phyloP scores from a whole-genome alignment of 768 basidiomycete genomes.

The Megacollybia marginata region DNA sequence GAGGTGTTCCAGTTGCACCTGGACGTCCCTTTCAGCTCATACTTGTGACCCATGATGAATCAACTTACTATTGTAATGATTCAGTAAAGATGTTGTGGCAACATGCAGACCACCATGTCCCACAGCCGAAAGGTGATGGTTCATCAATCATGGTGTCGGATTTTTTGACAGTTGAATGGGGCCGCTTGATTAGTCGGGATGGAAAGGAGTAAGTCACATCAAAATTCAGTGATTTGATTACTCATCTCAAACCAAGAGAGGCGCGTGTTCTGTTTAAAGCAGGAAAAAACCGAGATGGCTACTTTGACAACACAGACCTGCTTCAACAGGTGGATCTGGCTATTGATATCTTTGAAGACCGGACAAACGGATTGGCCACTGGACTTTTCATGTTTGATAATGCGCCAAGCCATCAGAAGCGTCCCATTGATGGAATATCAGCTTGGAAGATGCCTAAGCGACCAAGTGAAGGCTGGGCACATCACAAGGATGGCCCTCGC shows the following conservation, averaged over 20 bases:
- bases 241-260: slow-evolving; percentile 18
- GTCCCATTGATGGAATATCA: slow-evolving; percentile 20
- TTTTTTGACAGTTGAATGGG: too few species aligned
- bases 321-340: slow-evolving; percentile 18
- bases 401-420: slow-evolving; percentile 27
- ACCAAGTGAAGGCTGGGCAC: slow-evolving; percentile 15
- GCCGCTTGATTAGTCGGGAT: slow-evolving; percentile 13
- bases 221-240: slow-evolving; percentile 17
- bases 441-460: slow-evolving; percentile 28
- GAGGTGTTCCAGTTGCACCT: slow-evolving; percentile 12
- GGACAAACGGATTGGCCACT: too few species aligned
- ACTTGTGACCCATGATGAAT: slow-evolving; percentile 18
- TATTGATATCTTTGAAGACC: slow-evolving; percentile 19
- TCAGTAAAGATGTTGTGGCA: not conserved
- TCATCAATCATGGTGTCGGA: too few species aligned
- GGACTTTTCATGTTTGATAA: too few species aligned
- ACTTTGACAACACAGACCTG: too few species aligned
- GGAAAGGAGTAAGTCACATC: slow-evolving; percentile 8
- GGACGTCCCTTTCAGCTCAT: slow-evolving; percentile 1
- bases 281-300: slow-evolving; percentile 22
- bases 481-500: slow-evolving; percentile 14
- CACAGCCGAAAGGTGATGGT: too few species aligned
- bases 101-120: too few species aligned
- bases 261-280: slow-evolving; percentile 16
- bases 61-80: not conserved